Conservation (phyloP, 768 basidiomycete genomes). For the Collybiopsis confluens region DNA sequence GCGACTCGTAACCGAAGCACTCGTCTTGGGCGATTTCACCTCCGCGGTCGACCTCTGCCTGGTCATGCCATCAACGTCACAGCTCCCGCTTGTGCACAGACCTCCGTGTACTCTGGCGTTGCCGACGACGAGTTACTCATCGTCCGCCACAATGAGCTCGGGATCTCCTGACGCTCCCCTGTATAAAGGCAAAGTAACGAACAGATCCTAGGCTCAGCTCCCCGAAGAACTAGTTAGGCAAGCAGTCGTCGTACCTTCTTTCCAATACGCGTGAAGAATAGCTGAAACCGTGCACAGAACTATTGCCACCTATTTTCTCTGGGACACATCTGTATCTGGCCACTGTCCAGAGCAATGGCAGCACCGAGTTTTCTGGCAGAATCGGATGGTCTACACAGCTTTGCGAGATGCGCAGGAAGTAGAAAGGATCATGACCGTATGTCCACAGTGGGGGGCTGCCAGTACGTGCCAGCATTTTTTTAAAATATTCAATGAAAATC, state of each 20-base stretch:
- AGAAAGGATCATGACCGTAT: no score
- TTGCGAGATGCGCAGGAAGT: no score
- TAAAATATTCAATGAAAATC: no score
- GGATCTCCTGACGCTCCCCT: neutral
- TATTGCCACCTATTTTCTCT: constrained; percentile 4
- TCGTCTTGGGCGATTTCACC: constrained; percentile 94
- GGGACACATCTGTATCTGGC: constrained; percentile 2
- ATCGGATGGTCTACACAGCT: no score
- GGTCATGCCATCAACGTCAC: no score
- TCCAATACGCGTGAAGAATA: no score
- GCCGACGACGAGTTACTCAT: neutral
- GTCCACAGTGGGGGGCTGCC: no score
- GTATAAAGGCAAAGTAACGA: constrained; percentile 3
- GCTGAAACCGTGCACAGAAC: neutral
- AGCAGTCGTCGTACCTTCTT: neutral
- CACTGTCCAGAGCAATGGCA: constrained; percentile 6
- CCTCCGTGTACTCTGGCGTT: constrained; percentile 8
- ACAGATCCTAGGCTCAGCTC: constrained; percentile 1
- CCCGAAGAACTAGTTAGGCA: constrained; percentile 6
- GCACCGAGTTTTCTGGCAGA: constrained; percentile 53
- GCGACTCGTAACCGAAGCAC: constrained; percentile 90
- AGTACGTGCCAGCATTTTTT: no score
- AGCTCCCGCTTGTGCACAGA: constrained; percentile 6
- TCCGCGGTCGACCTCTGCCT: constrained; percentile 90
- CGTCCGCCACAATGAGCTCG: no score